Conservation (phyloP, 495 filamentous ascomycete genomes). For the Aspergillus ellipticus region DNA sequence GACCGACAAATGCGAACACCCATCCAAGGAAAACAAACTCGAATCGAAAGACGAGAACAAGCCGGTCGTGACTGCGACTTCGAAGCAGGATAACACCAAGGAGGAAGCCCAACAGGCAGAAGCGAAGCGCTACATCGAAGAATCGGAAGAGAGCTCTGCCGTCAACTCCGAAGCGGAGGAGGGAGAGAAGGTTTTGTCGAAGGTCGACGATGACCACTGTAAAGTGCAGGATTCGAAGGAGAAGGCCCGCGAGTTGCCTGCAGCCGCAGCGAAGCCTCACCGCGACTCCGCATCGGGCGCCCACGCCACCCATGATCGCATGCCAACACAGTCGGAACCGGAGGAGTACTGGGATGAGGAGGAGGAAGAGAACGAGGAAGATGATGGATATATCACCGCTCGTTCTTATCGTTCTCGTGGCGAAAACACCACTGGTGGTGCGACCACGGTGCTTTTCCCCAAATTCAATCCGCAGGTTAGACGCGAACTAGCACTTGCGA, state of each 20-base stretch:
- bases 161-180: conserved; percentile 13
- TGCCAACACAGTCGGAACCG: conserved; percentile 46
- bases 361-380: conserved; percentile 76
- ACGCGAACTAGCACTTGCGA: conserved; percentile 67
- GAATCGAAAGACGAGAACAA: conserved; percentile 16
- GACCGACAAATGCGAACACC: conserved; percentile 26
- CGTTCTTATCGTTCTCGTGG: conserved; percentile 69
- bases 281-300: conserved; percentile 10
- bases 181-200: conserved; percentile 12
- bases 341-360: conserved; percentile 77
- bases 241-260: conserved; percentile 15
- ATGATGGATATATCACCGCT: conserved; percentile 75
- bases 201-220: conserved; percentile 26
- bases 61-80: conserved; percentile 9
- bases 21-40: conserved; percentile 37
- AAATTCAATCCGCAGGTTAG: conserved; percentile 56
- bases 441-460: conserved; percentile 70
- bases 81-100: conserved; percentile 9
- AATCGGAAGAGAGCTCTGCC: conserved; percentile 15
- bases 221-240: conserved; percentile 21
- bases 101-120: conserved; percentile 6
- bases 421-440: conserved; percentile 75
- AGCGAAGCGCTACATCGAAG: conserved; percentile 12
- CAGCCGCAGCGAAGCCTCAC: conserved; percentile 5
- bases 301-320: too few relatives aligned